Percentiles rank a stretch among this genome's conserved stretches.
Evolutionary conservation across 768 basidiomycete genomes (phyloP).

Genomic region (Omphalotus guepiniiformis): DNA sequence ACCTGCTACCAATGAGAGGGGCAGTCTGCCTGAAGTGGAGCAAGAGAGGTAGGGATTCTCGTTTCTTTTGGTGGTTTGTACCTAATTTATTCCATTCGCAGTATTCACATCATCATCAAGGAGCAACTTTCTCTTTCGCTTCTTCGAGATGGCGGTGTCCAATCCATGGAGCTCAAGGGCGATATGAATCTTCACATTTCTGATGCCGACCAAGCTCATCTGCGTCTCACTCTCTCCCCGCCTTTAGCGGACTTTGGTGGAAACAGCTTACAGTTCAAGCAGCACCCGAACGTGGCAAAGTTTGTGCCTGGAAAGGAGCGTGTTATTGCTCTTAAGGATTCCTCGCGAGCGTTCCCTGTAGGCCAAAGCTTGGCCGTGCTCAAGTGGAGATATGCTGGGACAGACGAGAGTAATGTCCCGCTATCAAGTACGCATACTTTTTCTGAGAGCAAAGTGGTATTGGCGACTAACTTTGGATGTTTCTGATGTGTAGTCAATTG

Average conservation of each 20-base stretch:
- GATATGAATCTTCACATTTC: constrained; percentile 90
- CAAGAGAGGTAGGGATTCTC: constrained; percentile 58
- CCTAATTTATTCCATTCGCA: constrained; percentile 23
- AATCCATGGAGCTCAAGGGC: constrained; percentile 88
- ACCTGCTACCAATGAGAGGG: constrained; percentile 38
- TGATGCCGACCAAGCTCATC: constrained; percentile 66
- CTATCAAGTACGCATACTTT: constrained; percentile 69
- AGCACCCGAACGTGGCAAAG: constrained; percentile 93
- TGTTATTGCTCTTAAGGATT: constrained; percentile 79
- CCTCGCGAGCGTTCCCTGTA: constrained; percentile 80
- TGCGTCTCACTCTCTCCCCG: constrained; percentile 63
- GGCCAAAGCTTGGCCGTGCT: constrained; percentile 83
- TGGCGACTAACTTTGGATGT: constrained; percentile 4
- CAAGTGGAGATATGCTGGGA: constrained; percentile 88
- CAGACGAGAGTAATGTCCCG: constrained; percentile 89
- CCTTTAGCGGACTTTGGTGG: constrained; percentile 55
- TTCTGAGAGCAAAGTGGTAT: not conserved
- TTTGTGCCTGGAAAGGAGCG: constrained; percentile 63
- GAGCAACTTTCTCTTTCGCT: constrained; percentile 80
- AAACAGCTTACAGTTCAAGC: constrained; percentile 85
- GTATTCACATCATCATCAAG: constrained; percentile 82
- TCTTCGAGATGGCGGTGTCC: constrained; percentile 86
- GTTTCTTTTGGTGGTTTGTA: not conserved
- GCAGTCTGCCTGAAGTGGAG: constrained; percentile 70
- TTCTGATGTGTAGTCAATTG: constrained; percentile 92